Percentiles rank a stretch among this genome's conserved stretches.
phyloP scores from a whole-genome alignment of 495 filamentous ascomycete species.

The Trichocladium uniseriatum region DNA sequence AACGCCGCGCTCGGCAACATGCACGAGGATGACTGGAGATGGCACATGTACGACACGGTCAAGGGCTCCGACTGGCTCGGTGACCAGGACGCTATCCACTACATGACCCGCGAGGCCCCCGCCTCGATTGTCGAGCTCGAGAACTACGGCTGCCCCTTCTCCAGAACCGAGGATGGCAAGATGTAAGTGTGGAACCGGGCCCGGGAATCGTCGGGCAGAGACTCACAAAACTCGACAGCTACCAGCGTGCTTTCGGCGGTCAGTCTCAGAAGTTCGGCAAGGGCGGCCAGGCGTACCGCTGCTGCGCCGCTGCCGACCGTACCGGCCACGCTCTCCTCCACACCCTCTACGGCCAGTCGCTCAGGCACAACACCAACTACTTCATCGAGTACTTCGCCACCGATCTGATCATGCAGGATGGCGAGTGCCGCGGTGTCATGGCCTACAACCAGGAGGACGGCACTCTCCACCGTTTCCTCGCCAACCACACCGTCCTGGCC shows the following conservation, averaged over 20 bases:
- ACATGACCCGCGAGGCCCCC: conserved; percentile 95
- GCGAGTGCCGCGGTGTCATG: conserved; percentile 88
- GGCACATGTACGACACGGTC: conserved; percentile 99
- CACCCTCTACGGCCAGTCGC: conserved; percentile 95
- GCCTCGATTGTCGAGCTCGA: conserved; percentile 88
- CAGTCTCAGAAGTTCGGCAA: conserved; percentile 93
- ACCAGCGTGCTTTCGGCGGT: conserved; percentile 95
- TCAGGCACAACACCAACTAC: conserved; percentile 96
- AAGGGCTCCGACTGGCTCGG: conserved; percentile 98
- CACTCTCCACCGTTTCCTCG: conserved; percentile 90
- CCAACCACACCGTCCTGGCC: conserved; percentile 89
- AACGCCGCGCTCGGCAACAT: conserved; percentile 92
- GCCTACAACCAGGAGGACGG: conserved; percentile 98
- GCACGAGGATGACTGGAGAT: conserved; percentile 90
- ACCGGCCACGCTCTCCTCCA: conserved; percentile 94
- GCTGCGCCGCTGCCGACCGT: conserved; percentile 88
- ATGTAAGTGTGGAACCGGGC: conserved; percentile 46
- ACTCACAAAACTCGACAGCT: conserved; percentile 32
- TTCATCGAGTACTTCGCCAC: conserved; percentile 98
- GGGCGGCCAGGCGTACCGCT: conserved; percentile 94
- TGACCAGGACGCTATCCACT: conserved; percentile 98
- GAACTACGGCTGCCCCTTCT: conserved; percentile 97
- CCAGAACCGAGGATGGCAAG: conserved; percentile 90
- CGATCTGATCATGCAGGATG: conserved; percentile 93
- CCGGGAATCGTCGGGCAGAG: not conserved